Base-by-base conservation (phyloP, 768 basidiomycete species). In the Kwoniella botswanensis region DNA sequence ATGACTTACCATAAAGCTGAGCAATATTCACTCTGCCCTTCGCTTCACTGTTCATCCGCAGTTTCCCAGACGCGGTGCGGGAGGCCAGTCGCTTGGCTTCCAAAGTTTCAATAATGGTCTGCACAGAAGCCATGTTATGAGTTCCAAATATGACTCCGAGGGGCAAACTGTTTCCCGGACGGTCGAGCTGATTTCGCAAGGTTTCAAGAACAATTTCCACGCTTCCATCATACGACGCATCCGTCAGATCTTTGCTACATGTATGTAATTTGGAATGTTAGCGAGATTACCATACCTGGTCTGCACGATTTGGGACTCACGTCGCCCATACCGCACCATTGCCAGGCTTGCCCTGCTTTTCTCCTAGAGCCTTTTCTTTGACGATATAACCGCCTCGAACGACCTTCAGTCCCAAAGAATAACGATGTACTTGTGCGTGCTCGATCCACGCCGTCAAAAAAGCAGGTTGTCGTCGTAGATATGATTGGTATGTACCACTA, bases 331-430 rank as follows among this genome's bases (percentile, higher is more conserved):
- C 68, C 17, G 75, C 71, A 21, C 71, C 75, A n/a, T 64, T 50
- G 7, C 75, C 75, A n/a, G 67, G 52, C 35, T 71, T 59, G 21
- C 72, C 72, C n/a, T 69, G 64, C 29, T 53, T 29, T 26, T 65
- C 53, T 65, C 72, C 72, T 29, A 52, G 58, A 18, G 63, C 62
- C 11, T 61, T 58, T 76, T 95, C 93, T 67, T 90, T 87, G 0
- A 88, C 86, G 76, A 94, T 92, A 81, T 96, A 96, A 4, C 93
- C 93, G 0, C 93, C 93, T 11, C 93, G 89, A 42, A 95, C 93
- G 60, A 96, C 90, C 81, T 95, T 96, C 64, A 92, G 89, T 6
- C 93, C 93, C 0, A 95, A 86, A 0, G 90, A 86, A 78, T 91
- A 95, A 50, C 87, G 85, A 71, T 89, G 85, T 60, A 77, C 81